Conservation (phyloP, 169 alveolate genomes). For the Blepharisma undulans region DNA sequence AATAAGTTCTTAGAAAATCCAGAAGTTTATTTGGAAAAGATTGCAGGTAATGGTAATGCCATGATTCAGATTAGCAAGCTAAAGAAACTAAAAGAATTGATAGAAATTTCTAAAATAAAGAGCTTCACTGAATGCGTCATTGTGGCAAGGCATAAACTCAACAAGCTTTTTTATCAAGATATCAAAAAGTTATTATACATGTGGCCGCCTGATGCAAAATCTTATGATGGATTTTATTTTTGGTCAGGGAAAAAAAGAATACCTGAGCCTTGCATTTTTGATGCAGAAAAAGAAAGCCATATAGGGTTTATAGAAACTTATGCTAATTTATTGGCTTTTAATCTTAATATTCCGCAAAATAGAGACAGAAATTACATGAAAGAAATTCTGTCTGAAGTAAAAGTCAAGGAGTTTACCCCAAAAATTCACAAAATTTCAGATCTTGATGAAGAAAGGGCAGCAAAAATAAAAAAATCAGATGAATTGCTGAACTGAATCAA, state of each 20-base stretch:
- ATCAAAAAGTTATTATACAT: constrained; percentile 91
- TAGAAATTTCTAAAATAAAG: background rate
- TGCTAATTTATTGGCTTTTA: constrained; percentile 89
- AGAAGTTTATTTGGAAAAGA: background rate
- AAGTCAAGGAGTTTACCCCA: background rate
- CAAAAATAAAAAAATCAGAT: background rate
- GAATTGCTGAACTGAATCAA: background rate
- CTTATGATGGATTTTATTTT: constrained; percentile 92
- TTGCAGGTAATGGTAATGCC: background rate
- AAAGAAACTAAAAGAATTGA: background rate
- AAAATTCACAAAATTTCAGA: background rate
- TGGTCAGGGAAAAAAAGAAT: constrained; percentile 99
- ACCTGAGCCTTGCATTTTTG: constrained; percentile 93
- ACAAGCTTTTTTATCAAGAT: constrained; percentile 87
- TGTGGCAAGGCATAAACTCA: constrained; percentile 85
- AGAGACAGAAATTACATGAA: background rate
- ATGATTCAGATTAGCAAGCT: background rate
- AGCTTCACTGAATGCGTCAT: constrained; percentile 70
- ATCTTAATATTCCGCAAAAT: constrained; percentile 70
- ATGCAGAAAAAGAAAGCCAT: constrained; percentile 84
- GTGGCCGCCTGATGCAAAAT: constrained; percentile 94
- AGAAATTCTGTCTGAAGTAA: background rate
- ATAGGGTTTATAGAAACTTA: constrained; percentile 87
- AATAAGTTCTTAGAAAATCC: constrained; percentile 85
- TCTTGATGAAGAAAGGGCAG: background rate